These are phyloP conservation scores for Solanum arcanum DNA, from an alignment of 257 asterid genomes.

Conservation along the genomic window DNA sequence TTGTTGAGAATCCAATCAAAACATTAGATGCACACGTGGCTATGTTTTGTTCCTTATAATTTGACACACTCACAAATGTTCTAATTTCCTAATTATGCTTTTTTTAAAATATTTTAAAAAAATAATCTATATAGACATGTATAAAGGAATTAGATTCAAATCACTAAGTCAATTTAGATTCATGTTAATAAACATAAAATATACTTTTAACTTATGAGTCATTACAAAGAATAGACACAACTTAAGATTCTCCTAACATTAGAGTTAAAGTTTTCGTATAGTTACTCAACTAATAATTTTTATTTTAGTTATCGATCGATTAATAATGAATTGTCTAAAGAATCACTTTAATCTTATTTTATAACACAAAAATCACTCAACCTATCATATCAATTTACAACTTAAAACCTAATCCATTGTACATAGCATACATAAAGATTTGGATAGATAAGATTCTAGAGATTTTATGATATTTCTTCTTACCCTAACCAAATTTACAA, in stretches of 20 bases:
- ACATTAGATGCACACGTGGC: neutral
- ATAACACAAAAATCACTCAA: neutral
- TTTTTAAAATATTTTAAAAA: too few relatives aligned
- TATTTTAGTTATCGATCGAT: accelerated
- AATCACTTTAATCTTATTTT: too few relatives aligned
- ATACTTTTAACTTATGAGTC: neutral
- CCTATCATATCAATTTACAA: neutral
- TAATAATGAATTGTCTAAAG: neutral
- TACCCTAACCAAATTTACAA: neutral
- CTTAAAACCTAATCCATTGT: neutral
- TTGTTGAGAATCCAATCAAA: neutral
- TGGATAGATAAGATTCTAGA: neutral
- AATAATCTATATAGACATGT: neutral
- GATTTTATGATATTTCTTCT: neutral
- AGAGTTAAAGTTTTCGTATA: neutral
- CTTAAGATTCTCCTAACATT: neutral
- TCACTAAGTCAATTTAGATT: neutral
- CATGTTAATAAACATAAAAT: neutral
- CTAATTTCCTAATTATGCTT: neutral
- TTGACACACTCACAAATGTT: neutral
- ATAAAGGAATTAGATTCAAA: neutral
- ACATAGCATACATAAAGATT: neutral
- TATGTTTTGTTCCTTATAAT: neutral
- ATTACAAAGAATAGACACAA: neutral
- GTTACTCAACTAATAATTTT: too few relatives aligned